Evolutionary conservation across 768 basidiomycete genomes (phyloP).

Genomic region (Boletus sensibilis): DNA sequence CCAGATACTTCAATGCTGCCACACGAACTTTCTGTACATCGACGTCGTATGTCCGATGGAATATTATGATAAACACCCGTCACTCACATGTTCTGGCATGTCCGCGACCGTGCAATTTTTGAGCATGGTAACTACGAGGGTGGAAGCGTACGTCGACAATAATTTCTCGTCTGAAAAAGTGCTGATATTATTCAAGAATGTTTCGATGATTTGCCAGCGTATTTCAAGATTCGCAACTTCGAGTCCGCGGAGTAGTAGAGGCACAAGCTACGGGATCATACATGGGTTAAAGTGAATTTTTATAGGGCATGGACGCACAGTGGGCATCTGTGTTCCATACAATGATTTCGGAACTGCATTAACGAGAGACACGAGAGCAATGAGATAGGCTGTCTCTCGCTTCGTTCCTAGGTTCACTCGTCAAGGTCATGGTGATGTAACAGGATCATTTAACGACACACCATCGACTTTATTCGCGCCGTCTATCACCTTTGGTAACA

Average conservation of each 20-base stretch:
- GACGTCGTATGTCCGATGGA: neutral
- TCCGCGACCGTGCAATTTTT: constrained; percentile 53
- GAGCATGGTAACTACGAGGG: constrained; percentile 70
- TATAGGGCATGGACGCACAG: constrained; percentile 37
- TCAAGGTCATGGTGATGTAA: neutral
- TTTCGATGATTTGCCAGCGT: constrained; percentile 77
- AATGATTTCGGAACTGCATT: constrained; percentile 74
- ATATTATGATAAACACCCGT: neutral
- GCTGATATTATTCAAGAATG: constrained; percentile 68
- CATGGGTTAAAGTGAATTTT: neutral
- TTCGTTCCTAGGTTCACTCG: constrained; percentile 39
- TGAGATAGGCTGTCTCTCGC: constrained; percentile 68
- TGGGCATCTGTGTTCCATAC: constrained; percentile 66
- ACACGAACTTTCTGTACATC: constrained; percentile 65
- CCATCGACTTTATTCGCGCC: constrained; percentile 59
- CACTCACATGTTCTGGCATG: constrained; percentile 56
- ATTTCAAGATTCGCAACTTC: constrained; percentile 72
- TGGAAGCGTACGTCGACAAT: constrained; percentile 67
- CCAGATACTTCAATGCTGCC: constrained; percentile 73
- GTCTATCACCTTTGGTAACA: constrained; percentile 72
- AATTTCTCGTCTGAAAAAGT: constrained; percentile 49
- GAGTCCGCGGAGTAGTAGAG: constrained; percentile 82
- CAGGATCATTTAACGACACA: constrained; percentile 31
- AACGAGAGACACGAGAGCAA: constrained; percentile 81
- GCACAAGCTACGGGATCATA: constrained; percentile 65